phyloP scores from a whole-genome alignment of 2,329 filamentous ascomycete species.

The Colletotrichum eremochloae region DNA sequence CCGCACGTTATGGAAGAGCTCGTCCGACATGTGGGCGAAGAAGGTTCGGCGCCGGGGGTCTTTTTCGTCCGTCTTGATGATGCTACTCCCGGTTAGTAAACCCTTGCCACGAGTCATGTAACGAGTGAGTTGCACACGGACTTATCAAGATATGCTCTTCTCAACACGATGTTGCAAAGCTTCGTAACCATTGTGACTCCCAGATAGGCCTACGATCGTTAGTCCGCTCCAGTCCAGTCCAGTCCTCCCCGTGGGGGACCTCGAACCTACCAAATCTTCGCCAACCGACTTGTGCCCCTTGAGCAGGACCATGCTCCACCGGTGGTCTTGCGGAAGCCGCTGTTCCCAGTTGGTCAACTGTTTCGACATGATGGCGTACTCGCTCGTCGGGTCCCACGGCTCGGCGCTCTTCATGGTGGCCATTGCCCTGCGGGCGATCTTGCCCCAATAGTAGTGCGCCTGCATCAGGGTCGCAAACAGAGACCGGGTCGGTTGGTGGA shows the following conservation, averaged over 20 bases:
- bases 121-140: constrained; percentile 47
- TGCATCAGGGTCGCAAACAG: constrained; percentile 69
- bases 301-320: constrained; percentile 59
- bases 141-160: constrained; percentile 67
- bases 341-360: constrained; percentile 63
- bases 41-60: constrained; percentile 55
- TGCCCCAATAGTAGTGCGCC: constrained; percentile 67
- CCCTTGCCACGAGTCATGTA: not conserved
- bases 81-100: constrained; percentile 49
- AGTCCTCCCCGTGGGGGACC: no score
- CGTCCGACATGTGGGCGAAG: constrained; percentile 59
- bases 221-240: constrained; percentile 15
- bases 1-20: constrained; percentile 64
- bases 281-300: constrained; percentile 61
- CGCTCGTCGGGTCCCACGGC: constrained; percentile 63
- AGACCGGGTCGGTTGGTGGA: constrained; percentile 60
- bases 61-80: constrained; percentile 57
- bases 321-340: constrained; percentile 61
- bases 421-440: constrained; percentile 63
- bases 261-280: constrained; percentile 61
- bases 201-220: constrained; percentile 61
- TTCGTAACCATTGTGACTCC: constrained; percentile 68
- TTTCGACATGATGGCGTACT: constrained; percentile 60
- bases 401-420: constrained; percentile 57
- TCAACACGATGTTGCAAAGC: constrained; percentile 68